Evolutionary conservation across 169 alveolate species (phyloP).

Genomic region (Cryptosporidium tyzzeri): DNA sequence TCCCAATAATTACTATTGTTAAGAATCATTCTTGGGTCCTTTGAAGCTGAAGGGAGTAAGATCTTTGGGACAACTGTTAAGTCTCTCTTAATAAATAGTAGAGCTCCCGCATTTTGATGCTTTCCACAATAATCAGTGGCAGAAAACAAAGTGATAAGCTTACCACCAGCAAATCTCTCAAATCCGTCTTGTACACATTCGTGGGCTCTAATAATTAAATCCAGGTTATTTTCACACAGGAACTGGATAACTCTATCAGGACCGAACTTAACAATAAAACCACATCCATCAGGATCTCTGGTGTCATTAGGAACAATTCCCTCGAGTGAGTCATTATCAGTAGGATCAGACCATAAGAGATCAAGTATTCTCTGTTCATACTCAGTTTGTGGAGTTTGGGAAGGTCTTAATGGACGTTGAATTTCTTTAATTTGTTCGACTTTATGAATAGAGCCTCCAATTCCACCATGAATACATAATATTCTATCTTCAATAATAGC

Average conservation of each 20-base stretch:
- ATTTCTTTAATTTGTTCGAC: conserved; percentile 91
- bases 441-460: conserved; percentile 92
- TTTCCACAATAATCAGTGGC: conserved; percentile 99
- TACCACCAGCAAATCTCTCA: conserved; percentile 99
- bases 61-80: conserved; percentile 97
- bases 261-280: conserved; percentile 98
- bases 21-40: conserved; percentile 34
- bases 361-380: conserved; percentile 89
- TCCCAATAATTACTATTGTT: conserved; percentile 38
- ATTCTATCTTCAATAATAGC: conserved; percentile 97
- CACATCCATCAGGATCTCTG: conserved; percentile 99
- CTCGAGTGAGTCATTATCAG: conserved; percentile 96
- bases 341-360: conserved; percentile 95
- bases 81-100: conserved; percentile 95
- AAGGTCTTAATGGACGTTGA: conserved; percentile 94
- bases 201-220: conserved; percentile 95
- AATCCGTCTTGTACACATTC: conserved; percentile 99
- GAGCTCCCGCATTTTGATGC: conserved; percentile 97
- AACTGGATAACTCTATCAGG: conserved; percentile 90
- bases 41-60: conserved; percentile 93
- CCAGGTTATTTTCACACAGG: conserved; percentile 85
- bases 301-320: conserved; percentile 98
- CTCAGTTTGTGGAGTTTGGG: conserved; percentile 92
- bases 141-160: conserved; percentile 96
- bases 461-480: conserved; percentile 99